Conservation (phyloP, 495 filamentous ascomycete species). For the Podospora bellae-mahoneyi region DNA sequence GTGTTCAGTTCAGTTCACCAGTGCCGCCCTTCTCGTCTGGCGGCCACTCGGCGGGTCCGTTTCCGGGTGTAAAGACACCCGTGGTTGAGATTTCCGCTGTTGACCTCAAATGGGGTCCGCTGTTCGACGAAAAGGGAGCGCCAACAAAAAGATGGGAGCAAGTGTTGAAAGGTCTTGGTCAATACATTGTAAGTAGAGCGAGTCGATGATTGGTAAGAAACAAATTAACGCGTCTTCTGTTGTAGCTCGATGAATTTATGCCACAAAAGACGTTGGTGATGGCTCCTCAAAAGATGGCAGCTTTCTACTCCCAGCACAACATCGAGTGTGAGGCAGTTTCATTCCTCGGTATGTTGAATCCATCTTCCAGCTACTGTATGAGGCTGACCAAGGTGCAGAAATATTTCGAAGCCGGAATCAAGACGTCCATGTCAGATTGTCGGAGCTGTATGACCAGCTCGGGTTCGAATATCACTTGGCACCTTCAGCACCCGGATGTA, state of each 20-base stretch:
- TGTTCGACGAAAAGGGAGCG: constrained; percentile 67
- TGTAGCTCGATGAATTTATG: constrained; percentile 71
- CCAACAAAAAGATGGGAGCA: constrained; percentile 66
- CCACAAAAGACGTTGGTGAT: constrained; percentile 76
- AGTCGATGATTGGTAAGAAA: not conserved
- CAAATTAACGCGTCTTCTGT: not conserved
- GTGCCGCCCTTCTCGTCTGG: constrained; percentile 1
- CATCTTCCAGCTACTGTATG: not conserved
- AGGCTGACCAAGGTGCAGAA: constrained; percentile 2
- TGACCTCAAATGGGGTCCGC: constrained; percentile 65
- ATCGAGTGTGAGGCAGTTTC: constrained; percentile 56
- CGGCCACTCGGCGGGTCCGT: not conserved
- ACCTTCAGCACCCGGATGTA: constrained; percentile 55
- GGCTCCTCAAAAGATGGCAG: constrained; percentile 72
- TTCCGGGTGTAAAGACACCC: not conserved
- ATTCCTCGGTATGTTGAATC: constrained; percentile 33
- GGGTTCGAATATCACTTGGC: constrained; percentile 79
- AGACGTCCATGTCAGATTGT: constrained; percentile 41
- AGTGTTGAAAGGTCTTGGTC: constrained; percentile 72
- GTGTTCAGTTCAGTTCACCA: constrained; percentile 10
- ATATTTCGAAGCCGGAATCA: constrained; percentile 27
- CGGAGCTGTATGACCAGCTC: constrained; percentile 69
- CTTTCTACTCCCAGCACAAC: constrained; percentile 67
- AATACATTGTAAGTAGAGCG: constrained; percentile 62
- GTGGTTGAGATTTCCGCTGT: constrained; percentile 27